Percentiles rank a stretch among this genome's conserved stretches.
Evolutionary conservation across 176 grass and related monocot genomes (phyloP).

Genomic region (Aegilops longissima): DNA sequence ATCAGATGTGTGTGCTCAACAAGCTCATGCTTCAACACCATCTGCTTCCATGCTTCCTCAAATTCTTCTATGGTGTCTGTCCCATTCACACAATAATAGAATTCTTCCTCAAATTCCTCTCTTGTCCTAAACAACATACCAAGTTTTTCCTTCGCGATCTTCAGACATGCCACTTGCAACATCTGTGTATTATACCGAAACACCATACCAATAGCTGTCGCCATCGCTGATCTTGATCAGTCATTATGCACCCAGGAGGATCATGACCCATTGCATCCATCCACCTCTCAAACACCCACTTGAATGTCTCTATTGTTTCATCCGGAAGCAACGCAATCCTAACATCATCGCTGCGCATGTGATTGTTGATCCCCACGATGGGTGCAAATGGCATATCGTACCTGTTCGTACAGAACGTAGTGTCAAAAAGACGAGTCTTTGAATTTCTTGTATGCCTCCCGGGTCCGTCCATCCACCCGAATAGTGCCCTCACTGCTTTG

Average conservation of each 20-base stretch:
- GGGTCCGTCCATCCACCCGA: too few relatives aligned
- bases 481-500: too few relatives aligned
- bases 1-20: not conserved
- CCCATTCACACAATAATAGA: not conserved
- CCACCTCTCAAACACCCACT: not conserved
- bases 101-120: not conserved
- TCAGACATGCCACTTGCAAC: too few relatives aligned
- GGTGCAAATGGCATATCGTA: constrained; percentile 14
- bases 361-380: constrained; percentile 26
- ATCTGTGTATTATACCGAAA: too few relatives aligned
- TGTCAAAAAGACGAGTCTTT: constrained; percentile 23
- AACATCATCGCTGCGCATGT: not conserved
- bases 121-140: too few relatives aligned
- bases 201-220: too few relatives aligned
- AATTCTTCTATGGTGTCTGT: not conserved
- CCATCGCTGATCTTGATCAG: too few relatives aligned
- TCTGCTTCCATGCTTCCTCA: not conserved
- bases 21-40: not conserved
- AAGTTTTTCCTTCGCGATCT: too few relatives aligned
- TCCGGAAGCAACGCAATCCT: not conserved
- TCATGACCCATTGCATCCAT: too few relatives aligned
- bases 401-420: not conserved
- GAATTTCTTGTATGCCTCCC: too few relatives aligned
- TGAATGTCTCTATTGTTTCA: constrained; percentile 1
- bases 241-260: too few relatives aligned